Base-by-base conservation (phyloP, 192 early-diverging fungal species). In the Coemansia sp. region DNA sequence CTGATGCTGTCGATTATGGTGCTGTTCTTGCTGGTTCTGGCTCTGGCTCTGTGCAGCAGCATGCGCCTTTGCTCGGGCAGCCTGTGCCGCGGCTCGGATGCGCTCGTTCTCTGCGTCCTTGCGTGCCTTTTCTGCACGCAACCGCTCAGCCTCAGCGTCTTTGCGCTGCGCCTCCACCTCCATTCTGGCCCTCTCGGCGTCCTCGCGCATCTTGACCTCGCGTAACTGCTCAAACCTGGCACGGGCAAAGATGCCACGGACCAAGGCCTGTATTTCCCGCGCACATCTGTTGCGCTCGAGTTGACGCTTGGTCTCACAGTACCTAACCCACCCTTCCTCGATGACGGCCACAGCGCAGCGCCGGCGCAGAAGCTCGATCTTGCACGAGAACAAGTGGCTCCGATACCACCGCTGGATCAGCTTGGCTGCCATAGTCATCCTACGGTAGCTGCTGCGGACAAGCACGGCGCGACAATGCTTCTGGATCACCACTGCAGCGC, bases 401-500 rank as follows among this genome's bases (percentile, higher is more conserved):
- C 79, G 74, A 61, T 70, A 77, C 39, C 69, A 53, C 33, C 67
- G 55, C 64, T 82, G 79, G 58, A 82, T 61, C 0, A n/a, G 39
- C 25, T 20, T 35, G 2, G 71, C 79, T 0, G 79, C 74, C 21
- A 53, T 71, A n/a, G 79, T 78, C 67, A 85, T 72, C 1, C 48
- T 52, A 25, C 77, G 52, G 63, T 82, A 87, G 61, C 76, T 82
- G 60, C 84, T 87, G 45, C 86, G 85, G 49, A 86, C 83, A 31
- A 86, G 70, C 34, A 86, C 86, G 16, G 87, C 82, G 37, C 94
- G 88, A 70, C 85, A 90, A 55, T 86, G 75, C 26, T 84, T 85
- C 75, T 98, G 96, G 48, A 98, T 90, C 7, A 84, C 69, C 29
- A 90, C 72, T 2, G 94, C 95, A 2, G 94, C 88, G 30, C 64